Base-by-base conservation (phyloP, 176 grass and related monocot species). In the Oryza officinalis region DNA sequence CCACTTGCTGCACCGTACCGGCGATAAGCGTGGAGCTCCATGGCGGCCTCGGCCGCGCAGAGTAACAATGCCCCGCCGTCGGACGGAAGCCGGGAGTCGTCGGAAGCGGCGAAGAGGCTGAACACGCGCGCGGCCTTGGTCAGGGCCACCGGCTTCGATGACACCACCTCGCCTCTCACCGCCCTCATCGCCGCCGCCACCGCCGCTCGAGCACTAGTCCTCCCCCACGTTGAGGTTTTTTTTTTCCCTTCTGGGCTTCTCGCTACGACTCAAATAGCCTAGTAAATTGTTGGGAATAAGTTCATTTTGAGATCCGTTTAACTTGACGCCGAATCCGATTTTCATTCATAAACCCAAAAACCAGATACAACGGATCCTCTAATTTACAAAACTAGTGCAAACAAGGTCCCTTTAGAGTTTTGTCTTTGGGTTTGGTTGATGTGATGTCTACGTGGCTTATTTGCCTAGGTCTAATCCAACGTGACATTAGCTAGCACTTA, bases 141-240 rank as follows among this genome's bases (percentile, higher is more conserved):
- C 10, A 80, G 17, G 22, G 5, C 6, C 57, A 65, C 28, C 54
- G 84, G 41, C 31, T 86, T 74, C 59, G 67, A 80, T 12, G 69
- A 74, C 10, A 74, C 68, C 41, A 86, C 67, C 27, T 25, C 57
- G 28, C 75, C 75, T 43, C 43, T 32, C 50, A 85, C 83, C 49
- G 74, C 65, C 66, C 66, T 85, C 83, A 18, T 63, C 82, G 46
- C 80, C 28, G 81, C 61, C 81, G 75, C 52, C 72, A 63, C 61
- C 46, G 20, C 66, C 22, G 11, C 41, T 45, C 23, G 65, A 61
- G 22, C 1, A 54, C 17, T 57, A 18, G 20, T 57, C 6, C 20
- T 57, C 52, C 20, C 20, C 52, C 22, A 57, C 17, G 1, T n/a
- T 9, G 20, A n/a, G 52, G 23, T 18, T 8, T 6, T 57, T 17